Base-by-base conservation (phyloP, 1,284 basidiomycete genomes). In the Taiwanofungus camphoratus region DNA sequence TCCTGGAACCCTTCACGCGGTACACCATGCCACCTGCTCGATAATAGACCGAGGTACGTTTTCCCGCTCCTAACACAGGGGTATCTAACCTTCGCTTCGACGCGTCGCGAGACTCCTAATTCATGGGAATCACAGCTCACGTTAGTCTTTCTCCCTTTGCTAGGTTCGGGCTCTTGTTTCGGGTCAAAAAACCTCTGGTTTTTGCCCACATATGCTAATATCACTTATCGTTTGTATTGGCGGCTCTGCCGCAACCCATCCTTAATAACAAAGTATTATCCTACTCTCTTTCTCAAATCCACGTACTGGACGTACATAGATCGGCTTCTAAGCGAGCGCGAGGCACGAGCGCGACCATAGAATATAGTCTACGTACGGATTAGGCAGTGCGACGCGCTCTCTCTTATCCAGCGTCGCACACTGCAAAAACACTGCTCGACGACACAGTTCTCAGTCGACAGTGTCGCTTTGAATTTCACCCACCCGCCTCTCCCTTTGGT, bases 1-100 rank as follows among this genome's bases (percentile, higher is more conserved):
- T 53, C 1, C 46, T 54, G 2, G 46, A 52, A 0, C 27, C 41
- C 0, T 49, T 58, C 38, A 42, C 47, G 5, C 22, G 48, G 0
- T 45, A 50, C 29, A 51, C 57, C 5, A 58, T 55, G 51, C 57
- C 30, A 13, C 39, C 39, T 3, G 4, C 21, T 16, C 38, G 13
- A 5, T 30, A 16, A 22, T 16, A 19, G 3, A 18, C 12, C 7
- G 21, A 39, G 38, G 38, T 39, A 24, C 15, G 38, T 31, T 12
- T 24, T 20, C 30, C 30, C n/a, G 3, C 20, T 27, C 26, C 26
- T 29, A 29, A n/a, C n/a, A 29, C n/a, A n/a, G 26, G 26, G 27
- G 29, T 20, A 15, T 12, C 19, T 18, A 12, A 12, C 11, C 13
- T 16, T 18, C 6, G 20, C 29, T 26, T 5, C 27, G 15, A 41